Evolutionary conservation across 805 yeast species (phyloP).

Genomic region (Myxozyma neglecta): DNA sequence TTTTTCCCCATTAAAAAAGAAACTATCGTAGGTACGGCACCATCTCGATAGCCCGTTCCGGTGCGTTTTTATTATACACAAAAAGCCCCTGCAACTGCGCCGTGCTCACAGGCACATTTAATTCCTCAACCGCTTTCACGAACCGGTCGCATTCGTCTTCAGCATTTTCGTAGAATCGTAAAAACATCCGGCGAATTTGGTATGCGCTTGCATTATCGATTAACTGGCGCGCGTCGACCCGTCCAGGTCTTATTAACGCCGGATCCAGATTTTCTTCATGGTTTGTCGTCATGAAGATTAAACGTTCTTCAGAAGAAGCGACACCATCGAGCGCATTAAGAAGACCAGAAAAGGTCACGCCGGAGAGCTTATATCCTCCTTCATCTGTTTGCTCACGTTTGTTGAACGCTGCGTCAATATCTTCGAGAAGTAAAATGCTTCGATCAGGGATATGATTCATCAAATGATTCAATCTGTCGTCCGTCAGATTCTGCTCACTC

Average conservation of each 20-base stretch:
- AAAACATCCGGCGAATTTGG: slow-evolving; percentile 81
- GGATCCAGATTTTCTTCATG: slow-evolving; percentile 94
- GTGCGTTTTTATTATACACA: slow-evolving; percentile 84
- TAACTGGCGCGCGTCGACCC: slow-evolving; percentile 80
- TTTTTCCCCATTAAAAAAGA: neutral
- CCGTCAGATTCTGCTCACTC: slow-evolving; percentile 88
- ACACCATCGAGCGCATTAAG: slow-evolving; percentile 95
- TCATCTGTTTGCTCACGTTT: slow-evolving; percentile 74
- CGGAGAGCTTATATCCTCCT: slow-evolving; percentile 68
- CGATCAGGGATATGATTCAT: slow-evolving; percentile 96
- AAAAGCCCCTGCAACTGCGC: slow-evolving; percentile 95
- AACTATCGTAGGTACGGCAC: slow-evolving; percentile 39
- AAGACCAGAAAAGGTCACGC: slow-evolving; percentile 93
- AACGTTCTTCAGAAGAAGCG: slow-evolving; percentile 93
- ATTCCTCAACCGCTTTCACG: slow-evolving; percentile 47
- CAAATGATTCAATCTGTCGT: slow-evolving; percentile 88
- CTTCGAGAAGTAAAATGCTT: slow-evolving; percentile 81
- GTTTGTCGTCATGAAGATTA: slow-evolving; percentile 97
- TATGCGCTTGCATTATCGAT: slow-evolving; percentile 83
- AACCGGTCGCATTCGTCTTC: slow-evolving; percentile 47
- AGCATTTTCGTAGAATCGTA: slow-evolving; percentile 72
- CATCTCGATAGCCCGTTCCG: slow-evolving; percentile 71
- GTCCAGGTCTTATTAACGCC: slow-evolving; percentile 90
- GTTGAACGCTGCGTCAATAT: slow-evolving; percentile 93
- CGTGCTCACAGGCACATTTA: slow-evolving; percentile 69